Percentiles rank a stretch among this genome's conserved stretches.
phyloP scores from a whole-genome alignment of 306 rosid species.

The Erythrophleum fordii region DNA sequence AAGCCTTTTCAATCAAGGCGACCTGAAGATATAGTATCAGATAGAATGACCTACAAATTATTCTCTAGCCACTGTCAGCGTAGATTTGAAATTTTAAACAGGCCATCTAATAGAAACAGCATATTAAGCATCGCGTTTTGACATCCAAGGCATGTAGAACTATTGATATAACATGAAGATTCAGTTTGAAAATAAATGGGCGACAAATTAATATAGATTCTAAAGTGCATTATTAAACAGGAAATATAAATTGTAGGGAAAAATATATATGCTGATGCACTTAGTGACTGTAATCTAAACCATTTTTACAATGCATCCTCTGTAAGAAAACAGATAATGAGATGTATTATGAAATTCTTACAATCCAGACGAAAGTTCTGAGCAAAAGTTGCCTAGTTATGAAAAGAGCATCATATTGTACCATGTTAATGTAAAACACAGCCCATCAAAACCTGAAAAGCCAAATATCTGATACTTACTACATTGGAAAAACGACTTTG shows the following conservation, averaged over 20 bases:
- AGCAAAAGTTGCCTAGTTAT: conserved; percentile 1
- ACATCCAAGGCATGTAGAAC: conserved; percentile 25
- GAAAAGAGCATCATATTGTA: conserved; percentile 3
- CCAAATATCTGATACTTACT: not conserved
- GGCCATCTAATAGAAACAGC: not conserved
- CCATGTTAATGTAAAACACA: not conserved
- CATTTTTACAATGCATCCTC: conserved; percentile 13
- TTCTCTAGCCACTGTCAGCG: not conserved
- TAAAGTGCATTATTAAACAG: conserved; percentile 1
- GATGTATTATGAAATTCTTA: conserved; percentile 11
- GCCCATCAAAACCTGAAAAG: not conserved
- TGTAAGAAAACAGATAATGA: not conserved
- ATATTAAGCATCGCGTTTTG: not conserved
- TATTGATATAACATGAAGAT: conserved; percentile 12
- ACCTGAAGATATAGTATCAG: conserved; percentile 9
- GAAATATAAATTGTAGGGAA: not conserved
- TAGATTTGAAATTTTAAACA: conserved; percentile 2
- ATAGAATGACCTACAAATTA: conserved; percentile 1
- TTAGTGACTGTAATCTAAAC: not conserved
- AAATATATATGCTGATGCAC: not conserved
- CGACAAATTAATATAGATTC: not conserved
- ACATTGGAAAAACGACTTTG: not conserved
- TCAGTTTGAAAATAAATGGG: not conserved
- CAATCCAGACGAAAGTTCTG: not conserved
- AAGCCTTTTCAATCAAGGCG: conserved; percentile 11